Conservation (phyloP, 2,329 filamentous ascomycete species). For the Beauveria caledonica region DNA sequence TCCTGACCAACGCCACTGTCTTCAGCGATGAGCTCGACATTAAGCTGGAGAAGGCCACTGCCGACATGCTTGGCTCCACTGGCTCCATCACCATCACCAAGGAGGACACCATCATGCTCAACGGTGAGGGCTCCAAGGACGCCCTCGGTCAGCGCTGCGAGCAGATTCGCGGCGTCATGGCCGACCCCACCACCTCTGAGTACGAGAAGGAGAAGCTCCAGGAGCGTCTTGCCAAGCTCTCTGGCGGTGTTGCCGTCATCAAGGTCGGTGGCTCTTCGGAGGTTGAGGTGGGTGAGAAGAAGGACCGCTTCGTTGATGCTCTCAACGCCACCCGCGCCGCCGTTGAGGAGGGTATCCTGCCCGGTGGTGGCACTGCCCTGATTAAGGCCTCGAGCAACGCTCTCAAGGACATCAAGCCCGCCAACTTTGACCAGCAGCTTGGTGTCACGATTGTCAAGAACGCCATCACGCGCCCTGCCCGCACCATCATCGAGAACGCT, state of each 20-base stretch:
- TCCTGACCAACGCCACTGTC: conserved; percentile 93
- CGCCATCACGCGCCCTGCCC: conserved; percentile 90
- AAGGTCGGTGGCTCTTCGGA: conserved; percentile 97
- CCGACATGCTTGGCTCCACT: conserved; percentile 92
- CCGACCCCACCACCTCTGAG: conserved; percentile 87
- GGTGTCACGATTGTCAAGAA: conserved; percentile 97
- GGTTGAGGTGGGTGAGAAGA: conserved; percentile 99
- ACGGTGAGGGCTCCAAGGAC: conserved; percentile 95
- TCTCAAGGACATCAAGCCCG: conserved; percentile 70
- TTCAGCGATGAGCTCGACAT: conserved; percentile 98
- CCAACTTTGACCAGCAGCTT: conserved; percentile 99
- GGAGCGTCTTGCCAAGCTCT: conserved; percentile 98
- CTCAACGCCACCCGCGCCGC: conserved; percentile 96
- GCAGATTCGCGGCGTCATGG: conserved; percentile 96
- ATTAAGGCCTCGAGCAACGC: conserved; percentile 94
- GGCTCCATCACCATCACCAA: conserved; percentile 99
- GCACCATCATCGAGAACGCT: conserved; percentile 96
- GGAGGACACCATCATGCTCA: conserved; percentile 98
- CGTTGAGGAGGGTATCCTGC: conserved; percentile 98
- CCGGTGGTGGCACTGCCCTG: conserved; percentile 94
- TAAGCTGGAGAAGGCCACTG: conserved; percentile 96
- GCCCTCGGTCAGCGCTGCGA: conserved; percentile 90
- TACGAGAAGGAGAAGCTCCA: conserved; percentile 99
- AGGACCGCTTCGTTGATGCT: conserved; percentile 98
- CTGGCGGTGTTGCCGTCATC: conserved; percentile 97